Base-by-base conservation (phyloP, 2,329 filamentous ascomycete genomes). In the Cordyceps militaris region DNA sequence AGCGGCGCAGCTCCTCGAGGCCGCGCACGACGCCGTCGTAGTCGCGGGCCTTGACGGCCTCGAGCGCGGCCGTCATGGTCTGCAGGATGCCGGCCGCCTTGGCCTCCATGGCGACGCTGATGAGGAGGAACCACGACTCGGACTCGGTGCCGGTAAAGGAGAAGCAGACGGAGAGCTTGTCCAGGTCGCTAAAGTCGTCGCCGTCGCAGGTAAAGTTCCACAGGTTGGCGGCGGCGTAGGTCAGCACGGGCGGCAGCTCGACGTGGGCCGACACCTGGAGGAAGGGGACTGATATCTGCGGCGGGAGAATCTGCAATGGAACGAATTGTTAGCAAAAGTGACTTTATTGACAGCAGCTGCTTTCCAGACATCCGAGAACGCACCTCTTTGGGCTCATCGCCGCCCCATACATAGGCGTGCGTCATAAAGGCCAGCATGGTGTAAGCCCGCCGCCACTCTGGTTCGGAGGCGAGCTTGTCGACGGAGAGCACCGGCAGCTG, bases 111-210 rank as follows among this genome's bases (percentile, higher is more conserved):
- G 92, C 91, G 1, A 94, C 88, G 0, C 90, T 96, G 60, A 97
- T 81, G 38, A 94, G 78, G 64, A 92, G 92, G 73, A 97, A 97
- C 93, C 93, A 97, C 65, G 91, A 91, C 72, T 97, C 93, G 63
- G 95, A 91, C 52, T 87, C 74, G 8, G 90, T 94, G 26, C 91
- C 92, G 4, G 91, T 97, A 66, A 96, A 94, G 13, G 92, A 95
- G 66, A 88, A 81, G 10, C 92, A 78, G 0, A 86, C 87, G 21
- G 80, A 77, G 11, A 97, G 76, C 52, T 87, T 84, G 59, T 89
- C 82, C 10, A 93, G 75, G 58, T 83, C 76, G 62, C 85, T 81
- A 28, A 88, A 82, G 51, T 85, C 79, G 1, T 64, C 46, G 2
- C 71, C 68, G 0, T 64, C 61, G 40, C 87, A 84, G 61, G 82